Evolutionary conservation across 78 protist species (phyloP), one percentile per base, ranked within the genome.

Genomic region (Ministeria vibrans): DNA sequence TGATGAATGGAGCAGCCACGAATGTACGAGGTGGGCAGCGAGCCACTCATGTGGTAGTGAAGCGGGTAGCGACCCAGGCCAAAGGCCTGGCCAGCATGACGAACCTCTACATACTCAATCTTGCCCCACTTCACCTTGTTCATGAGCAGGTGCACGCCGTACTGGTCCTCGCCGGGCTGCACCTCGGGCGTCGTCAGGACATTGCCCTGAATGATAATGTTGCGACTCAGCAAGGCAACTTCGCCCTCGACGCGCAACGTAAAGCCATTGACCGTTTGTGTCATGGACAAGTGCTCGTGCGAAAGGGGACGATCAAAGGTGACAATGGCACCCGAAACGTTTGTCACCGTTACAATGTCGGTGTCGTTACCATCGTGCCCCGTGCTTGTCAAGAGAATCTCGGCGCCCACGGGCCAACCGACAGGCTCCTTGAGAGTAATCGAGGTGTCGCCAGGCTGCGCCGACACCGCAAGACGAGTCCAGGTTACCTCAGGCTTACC

Each of bases 121-220:
- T 75, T 80, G 27, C 25, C 38, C 61, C n/a, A 3, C 25, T 3
- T 23, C 45, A 5, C 45, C 34, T 6, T n/a, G 55, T 44, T 51
- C 61, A 70, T 23, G 77, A 81, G 77, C 7, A 87, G 68, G 32
- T 87, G 91, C 38, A 73, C 84, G 69, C 91, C 91, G 78, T 80
- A 83, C 34, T 3, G 9, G 71, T 27, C 32, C 34, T 30, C 66
- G n/a, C 20, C 36, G n/a, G 66, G 43, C 74, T 36, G 43, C n/a
- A n/a, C n/a, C 74, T 36, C 34, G 20, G 38, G n/a, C 45, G 5
- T 6, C 2, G 32, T 5, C 15, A 18, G 18, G 5, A n/a, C 23
- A 27, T 64, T 53, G 34, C 91, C 87, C 69, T 78, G 80, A 27
- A 87, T 66, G 3, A 71, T n/a, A 34, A 87, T 80, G 62, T 87